Evolutionary conservation across 2,329 filamentous ascomycete species (phyloP), one percentile per base, ranked within the genome.

Genomic region (Sarocladium kiliense): DNA sequence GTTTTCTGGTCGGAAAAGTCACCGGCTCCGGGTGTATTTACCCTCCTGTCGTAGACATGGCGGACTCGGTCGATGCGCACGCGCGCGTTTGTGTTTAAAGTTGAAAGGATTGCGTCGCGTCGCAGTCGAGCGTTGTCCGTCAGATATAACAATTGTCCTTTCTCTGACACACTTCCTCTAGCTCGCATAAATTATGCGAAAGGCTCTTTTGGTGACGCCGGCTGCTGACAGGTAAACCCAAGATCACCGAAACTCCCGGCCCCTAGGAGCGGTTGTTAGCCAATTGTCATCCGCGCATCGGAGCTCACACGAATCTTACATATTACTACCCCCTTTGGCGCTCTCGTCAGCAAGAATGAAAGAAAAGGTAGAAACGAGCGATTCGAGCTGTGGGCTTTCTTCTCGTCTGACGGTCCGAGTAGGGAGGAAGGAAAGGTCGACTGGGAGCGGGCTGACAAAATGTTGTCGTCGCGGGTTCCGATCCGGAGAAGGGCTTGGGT

Each of bases 11-110:
- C 34, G 19, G 23, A 16, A 21, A 36, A 18, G n/a, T 14, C 12
- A 56, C 10, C 10, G 5, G 27, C 18, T 19, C 4, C 25, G 21
- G 45, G 23, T 50, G 32, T 58, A 4, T 55, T 37, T 62, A 67
- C 66, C 66, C 66, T 56, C 56, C 56, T 55, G 65, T 82, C 56
- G 79, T 81, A 42, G 79, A 72, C 79, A 82, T 82, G 37, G 21
- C 39, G 7, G n/a, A 9, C 3, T 34, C 30, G 16, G n/a, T 21
- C 4, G 10, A 21, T 32, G n/a, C 26, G 27, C 47, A 21, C 18
- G 30, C 18, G 47, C 26, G 26, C 44, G 27, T 23, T 19, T 18
- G 25, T 27, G n/a, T 36, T 6, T 16, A 51, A 14, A 21, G 36
- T 51, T 32, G 30, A 23, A 21, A 36, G 19, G 47, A 51, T 16